phyloP scores from a whole-genome alignment of 2,329 filamentous ascomycete genomes.

The Pseudocercospora pini-densiflorae region DNA sequence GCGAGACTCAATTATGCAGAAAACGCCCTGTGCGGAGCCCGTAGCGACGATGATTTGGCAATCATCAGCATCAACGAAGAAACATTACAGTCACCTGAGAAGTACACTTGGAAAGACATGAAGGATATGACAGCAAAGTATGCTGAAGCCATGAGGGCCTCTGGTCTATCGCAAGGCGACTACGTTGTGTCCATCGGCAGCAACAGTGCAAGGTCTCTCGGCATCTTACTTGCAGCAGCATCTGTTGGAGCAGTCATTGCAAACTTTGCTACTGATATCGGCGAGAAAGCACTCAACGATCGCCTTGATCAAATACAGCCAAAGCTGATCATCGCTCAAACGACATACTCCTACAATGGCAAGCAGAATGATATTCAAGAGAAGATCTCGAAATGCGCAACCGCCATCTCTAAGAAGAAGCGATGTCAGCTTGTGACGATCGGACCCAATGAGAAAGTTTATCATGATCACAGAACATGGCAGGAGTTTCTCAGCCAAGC shows the following conservation, averaged over 20 bases:
- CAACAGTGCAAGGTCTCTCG: conserved; percentile 15
- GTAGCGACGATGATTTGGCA: conserved; percentile 19
- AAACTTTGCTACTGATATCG: conserved; percentile 22
- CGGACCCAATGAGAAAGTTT: conserved; percentile 6
- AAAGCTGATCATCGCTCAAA: conserved; percentile 30
- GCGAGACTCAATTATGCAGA: conserved; percentile 20
- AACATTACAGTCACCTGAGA: conserved; percentile 12
- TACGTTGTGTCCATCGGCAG: conserved; percentile 16
- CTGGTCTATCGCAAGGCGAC: conserved; percentile 9
- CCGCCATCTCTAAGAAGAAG: not conserved
- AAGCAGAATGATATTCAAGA: conserved; percentile 17
- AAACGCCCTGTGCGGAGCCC: conserved; percentile 17
- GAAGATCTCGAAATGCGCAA: conserved; percentile 11
- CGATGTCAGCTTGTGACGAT: conserved; percentile 10
- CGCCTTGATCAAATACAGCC: conserved; percentile 27
- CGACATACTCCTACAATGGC: conserved; percentile 20
- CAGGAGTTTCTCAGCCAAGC: conserved; percentile 1
- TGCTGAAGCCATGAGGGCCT: conserved; percentile 14
- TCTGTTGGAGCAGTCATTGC: conserved; percentile 17
- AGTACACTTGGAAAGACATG: conserved; percentile 19
- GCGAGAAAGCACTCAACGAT: conserved; percentile 20
- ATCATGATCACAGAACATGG: conserved; percentile 7
- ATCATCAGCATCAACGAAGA: conserved; percentile 18
- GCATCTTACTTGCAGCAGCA: conserved; percentile 13
- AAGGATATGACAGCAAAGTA: conserved; percentile 9